Evolutionary conservation across 345 rosid species (phyloP).

Genomic region (Fremontodendron californicum): DNA sequence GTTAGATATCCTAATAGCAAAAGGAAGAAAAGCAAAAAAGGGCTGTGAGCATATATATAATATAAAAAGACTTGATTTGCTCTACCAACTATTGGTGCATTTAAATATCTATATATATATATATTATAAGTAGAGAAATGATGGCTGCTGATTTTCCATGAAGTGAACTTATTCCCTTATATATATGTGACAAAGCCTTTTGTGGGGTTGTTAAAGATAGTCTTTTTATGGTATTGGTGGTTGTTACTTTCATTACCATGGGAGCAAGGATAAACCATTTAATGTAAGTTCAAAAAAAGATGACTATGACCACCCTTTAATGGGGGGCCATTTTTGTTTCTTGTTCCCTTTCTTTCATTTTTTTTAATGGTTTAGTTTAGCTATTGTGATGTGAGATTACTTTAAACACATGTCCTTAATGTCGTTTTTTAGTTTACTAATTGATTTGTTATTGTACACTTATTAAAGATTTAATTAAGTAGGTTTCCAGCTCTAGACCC

Average conservation of each 20-base stretch:
- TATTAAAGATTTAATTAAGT: not conserved
- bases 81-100: not conserved
- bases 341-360: not conserved
- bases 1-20: not conserved
- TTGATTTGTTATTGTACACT: not conserved
- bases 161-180: not conserved
- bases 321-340: not conserved
- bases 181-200: not conserved
- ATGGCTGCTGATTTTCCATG: conserved; percentile 12
- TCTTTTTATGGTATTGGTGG: not conserved
- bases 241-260: conserved; percentile 1
- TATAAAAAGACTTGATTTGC: not conserved
- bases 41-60: not conserved
- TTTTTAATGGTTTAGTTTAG: not conserved
- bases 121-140: not conserved
- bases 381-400: not conserved
- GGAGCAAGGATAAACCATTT: not conserved
- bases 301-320: conserved; percentile 4
- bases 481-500: not conserved
- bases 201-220: conserved; percentile 7
- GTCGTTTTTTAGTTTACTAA: not conserved
- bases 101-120: conserved; percentile 7
- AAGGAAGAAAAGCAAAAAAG: not conserved
- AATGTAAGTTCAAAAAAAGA: not conserved
- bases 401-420: not conserved